Evolutionary conservation across 2,329 filamentous ascomycete genomes (phyloP).

Genomic region (Elsinoe arachidis): DNA sequence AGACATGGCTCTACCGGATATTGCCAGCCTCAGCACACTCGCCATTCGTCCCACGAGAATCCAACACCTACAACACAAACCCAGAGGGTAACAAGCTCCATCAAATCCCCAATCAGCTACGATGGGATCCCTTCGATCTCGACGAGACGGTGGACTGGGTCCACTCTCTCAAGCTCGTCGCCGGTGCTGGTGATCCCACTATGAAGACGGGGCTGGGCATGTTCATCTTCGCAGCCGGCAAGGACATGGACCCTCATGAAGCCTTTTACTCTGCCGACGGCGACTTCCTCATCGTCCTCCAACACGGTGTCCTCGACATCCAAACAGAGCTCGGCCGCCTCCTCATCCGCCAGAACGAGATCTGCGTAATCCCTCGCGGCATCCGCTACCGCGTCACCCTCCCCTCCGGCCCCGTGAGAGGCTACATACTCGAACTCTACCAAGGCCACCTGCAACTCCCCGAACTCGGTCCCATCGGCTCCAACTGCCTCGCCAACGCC

Average conservation of each 20-base stretch:
- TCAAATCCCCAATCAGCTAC: conserved; percentile 71
- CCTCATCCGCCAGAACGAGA: conserved; percentile 59
- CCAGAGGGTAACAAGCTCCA: conserved; percentile 51
- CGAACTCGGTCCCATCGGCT: conserved; percentile 58
- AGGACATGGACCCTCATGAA: conserved; percentile 62
- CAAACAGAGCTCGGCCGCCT: conserved; percentile 59
- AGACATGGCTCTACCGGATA: conserved; percentile 51
- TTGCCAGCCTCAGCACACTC: conserved; percentile 51
- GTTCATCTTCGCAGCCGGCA: conserved; percentile 69
- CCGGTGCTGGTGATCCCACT: conserved; percentile 69
- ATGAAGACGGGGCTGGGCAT: conserved; percentile 73
- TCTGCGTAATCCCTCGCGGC: conserved; percentile 58
- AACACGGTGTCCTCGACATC: conserved; percentile 57
- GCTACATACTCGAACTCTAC: conserved; percentile 60
- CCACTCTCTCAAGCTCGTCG: conserved; percentile 61
- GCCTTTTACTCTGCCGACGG: conserved; percentile 78
- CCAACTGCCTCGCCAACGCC: conserved; percentile 56
- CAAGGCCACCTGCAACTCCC: conserved; percentile 57
- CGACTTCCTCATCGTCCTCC: conserved; percentile 57
- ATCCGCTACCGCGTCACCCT: conserved; percentile 54
- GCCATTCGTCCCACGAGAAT: conserved; percentile 44
- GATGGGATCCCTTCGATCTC: conserved; percentile 71
- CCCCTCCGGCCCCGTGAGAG: conserved; percentile 51
- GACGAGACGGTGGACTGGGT: conserved; percentile 62
- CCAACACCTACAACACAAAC: conserved; percentile 42